phyloP scores from a whole-genome alignment of 495 filamentous ascomycete species.

The Ramalina intermedia region DNA sequence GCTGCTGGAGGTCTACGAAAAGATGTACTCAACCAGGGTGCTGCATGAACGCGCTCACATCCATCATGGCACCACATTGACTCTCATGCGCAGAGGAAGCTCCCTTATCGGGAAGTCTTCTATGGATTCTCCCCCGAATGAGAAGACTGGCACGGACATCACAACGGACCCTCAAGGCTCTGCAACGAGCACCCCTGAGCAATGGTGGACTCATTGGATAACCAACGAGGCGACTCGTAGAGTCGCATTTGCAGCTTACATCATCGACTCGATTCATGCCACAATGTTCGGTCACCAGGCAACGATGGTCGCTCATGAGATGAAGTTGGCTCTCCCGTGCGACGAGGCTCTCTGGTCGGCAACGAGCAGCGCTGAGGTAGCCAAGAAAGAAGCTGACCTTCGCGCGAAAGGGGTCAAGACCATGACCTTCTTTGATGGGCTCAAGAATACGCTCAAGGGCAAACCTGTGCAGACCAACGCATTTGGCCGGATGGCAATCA shows the following conservation, averaged over 20 bases:
- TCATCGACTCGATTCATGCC: conserved; percentile 89
- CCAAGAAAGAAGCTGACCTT: conserved; percentile 68
- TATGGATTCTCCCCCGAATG: conserved; percentile 74
- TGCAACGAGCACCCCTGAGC: conserved; percentile 54
- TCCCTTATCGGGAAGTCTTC: conserved; percentile 84
- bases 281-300: conserved; percentile 98
- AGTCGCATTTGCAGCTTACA: conserved; percentile 87
- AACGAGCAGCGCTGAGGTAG: conserved; percentile 76
- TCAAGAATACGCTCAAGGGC: conserved; percentile 79
- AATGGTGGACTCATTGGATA: conserved; percentile 96
- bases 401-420: conserved; percentile 73
- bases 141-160: conserved; percentile 34
- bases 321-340: conserved; percentile 82
- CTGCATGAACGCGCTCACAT: conserved; percentile 95
- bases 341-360: conserved; percentile 92
- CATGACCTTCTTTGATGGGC: conserved; percentile 76
- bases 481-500: conserved; percentile 88
- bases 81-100: conserved; percentile 83
- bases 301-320: conserved; percentile 94
- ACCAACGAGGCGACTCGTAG: conserved; percentile 82
- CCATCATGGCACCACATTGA: conserved; percentile 90
- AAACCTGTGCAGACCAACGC: conserved; percentile 83
- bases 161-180: conserved; percentile 44
- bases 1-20: conserved; percentile 86
- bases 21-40: conserved; percentile 83